Evolutionary conservation across 2,329 filamentous ascomycete species (phyloP), one percentile per base, ranked within the genome.

Genomic region (Calonectria multiphialidica): DNA sequence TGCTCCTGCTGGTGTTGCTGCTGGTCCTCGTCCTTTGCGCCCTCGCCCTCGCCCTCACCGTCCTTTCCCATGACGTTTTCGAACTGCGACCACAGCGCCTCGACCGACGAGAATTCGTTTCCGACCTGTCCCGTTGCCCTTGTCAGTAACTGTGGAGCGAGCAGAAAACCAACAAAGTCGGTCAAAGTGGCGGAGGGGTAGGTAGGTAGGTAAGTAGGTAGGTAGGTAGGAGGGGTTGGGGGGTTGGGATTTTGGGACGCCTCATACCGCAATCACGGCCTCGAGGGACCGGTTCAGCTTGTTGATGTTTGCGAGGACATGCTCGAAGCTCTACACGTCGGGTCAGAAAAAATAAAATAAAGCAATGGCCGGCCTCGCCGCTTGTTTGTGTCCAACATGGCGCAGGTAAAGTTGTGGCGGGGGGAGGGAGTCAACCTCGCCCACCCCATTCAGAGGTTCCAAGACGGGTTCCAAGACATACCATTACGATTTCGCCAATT

Each of bases 81-180:
- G 81, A 99, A 98, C 80, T 98, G 95, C 45, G 94, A 97, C 97
- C 97, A 99, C 18, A 99, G 89, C 35, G 95, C 95, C 84, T 99
- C 97, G 50, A 99, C 97, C 5, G 95, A 96, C n/a, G 94, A 93
- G 85, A 99, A 98, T 81, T 99, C 97, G 84, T 98, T 98, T 44
- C 97, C 97, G 65, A 99, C 93, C 92, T 95, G 37, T 21, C 23
- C 37, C 33, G 33, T 30, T 16, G 3, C 2, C 18, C 13, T 37
- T 10, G 50, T 70, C 21, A 70, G 68, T 30, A 21, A 65, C 9
- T 10, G 44, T 25, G 16, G 13, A 30, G 23, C 57, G 13, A 30
- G 37, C 23, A 23, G 21, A 63, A n/a, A n/a, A n/a, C n/a, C 37
- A 25, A 45, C 33, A 47, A n/a, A 72, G 37, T 33, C 35, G 57